Evolutionary conservation across 2,329 filamentous ascomycete genomes (phyloP).

Genomic region (Ambrosiella cleistominuta): DNA sequence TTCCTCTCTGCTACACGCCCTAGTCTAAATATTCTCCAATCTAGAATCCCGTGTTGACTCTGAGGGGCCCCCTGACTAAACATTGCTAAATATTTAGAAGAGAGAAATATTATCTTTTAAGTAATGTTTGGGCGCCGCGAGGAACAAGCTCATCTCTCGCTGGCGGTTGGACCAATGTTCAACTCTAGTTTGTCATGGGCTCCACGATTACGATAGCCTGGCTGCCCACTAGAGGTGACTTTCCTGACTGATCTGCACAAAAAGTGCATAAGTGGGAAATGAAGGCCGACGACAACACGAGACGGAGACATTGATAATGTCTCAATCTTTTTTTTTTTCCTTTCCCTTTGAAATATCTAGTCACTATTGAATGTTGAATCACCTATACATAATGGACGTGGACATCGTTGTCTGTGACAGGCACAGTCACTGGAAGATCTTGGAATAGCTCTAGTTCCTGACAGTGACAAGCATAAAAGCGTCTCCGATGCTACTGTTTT

Average conservation of each 20-base stretch:
- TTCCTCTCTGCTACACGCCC: slow-evolving; percentile 8
- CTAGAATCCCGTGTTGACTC: neutral
- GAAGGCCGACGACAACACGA: neutral
- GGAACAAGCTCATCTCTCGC: neutral
- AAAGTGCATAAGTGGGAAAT: neutral
- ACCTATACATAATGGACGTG: neutral
- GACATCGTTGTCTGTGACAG: neutral
- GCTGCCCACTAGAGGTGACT: neutral
- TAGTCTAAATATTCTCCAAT: neutral
- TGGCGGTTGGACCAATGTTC: neutral
- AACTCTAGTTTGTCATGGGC: neutral
- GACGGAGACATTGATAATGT: too few species aligned
- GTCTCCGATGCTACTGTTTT: neutral
- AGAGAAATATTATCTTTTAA: neutral
- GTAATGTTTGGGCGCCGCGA: neutral
- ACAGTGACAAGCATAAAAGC: neutral
- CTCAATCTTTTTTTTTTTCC: too few species aligned
- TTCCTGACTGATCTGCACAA: neutral
- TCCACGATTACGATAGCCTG: neutral
- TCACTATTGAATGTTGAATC: too few species aligned
- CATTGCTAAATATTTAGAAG: neutral
- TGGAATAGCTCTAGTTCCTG: neutral
- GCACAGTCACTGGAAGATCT: neutral
- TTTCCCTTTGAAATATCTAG: too few species aligned
- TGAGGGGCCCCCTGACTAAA: neutral